Percentiles rank a stretch among this genome's conserved stretches.
phyloP scores from a whole-genome alignment of 345 rosid genomes.

The Lumnitzera littorea region DNA sequence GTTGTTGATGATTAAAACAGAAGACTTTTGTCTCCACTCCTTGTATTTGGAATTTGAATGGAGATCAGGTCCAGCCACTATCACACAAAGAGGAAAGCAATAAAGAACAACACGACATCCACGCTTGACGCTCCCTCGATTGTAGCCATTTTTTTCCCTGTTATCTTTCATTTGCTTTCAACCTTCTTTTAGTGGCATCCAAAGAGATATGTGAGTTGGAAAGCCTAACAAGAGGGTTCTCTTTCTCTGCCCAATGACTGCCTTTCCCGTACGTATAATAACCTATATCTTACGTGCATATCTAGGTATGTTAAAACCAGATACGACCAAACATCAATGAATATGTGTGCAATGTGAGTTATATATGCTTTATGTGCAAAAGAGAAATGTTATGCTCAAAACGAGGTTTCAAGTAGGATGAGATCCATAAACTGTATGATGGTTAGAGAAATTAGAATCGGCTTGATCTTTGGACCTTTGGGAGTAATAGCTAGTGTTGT shows the following conservation, averaged over 20 bases:
- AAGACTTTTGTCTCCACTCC: conserved; percentile 39
- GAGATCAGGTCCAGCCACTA: conserved; percentile 25
- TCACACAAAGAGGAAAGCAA: conserved; percentile 13
- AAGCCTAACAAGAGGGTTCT: conserved; percentile 19
- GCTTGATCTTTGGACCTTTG: no score
- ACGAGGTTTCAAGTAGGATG: no score
- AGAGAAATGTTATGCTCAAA: no score
- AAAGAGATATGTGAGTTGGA: conserved; percentile 37
- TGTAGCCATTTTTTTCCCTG: conserved; percentile 10
- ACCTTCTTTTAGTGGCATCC: conserved; percentile 46
- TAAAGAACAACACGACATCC: conserved; percentile 26
- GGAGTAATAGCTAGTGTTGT: no score
- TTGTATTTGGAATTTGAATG: conserved; percentile 7
- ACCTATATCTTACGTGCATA: no score
- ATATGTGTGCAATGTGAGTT: no score
- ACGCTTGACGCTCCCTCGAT: conserved; percentile 52
- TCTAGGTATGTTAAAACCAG: not conserved
- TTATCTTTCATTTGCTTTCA: conserved; percentile 14
- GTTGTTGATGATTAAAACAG: conserved; percentile 30
- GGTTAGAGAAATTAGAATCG: no score
- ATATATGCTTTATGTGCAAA: no score
- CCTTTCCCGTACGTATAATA: not conserved
- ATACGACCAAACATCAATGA: no score
- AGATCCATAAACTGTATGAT: no score
- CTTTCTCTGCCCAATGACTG: conserved; percentile 5